Conservation (phyloP, 306 rosid genomes). For the Pterocarpus santalinus region DNA sequence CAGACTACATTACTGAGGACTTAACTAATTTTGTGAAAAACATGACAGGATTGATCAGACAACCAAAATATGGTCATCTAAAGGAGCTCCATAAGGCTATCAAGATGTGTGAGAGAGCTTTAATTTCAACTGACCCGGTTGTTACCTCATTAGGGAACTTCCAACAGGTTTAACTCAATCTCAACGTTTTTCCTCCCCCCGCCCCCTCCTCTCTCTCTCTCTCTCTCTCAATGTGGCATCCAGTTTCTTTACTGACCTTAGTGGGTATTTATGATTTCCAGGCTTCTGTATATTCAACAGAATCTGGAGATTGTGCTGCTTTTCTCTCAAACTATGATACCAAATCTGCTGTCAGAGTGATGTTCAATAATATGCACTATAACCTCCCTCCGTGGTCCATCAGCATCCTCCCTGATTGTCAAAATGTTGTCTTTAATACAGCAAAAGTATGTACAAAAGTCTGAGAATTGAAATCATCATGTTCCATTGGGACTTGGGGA, state of each 20-base stretch:
- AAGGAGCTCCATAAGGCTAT: conserved; percentile 94
- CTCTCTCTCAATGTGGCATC: conserved; percentile 5
- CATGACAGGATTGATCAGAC: conserved; percentile 85
- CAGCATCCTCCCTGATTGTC: conserved; percentile 96
- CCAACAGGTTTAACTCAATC: conserved; percentile 78
- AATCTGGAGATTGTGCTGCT: conserved; percentile 91
- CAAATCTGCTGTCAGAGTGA: conserved; percentile 78
- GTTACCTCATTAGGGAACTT: conserved; percentile 84
- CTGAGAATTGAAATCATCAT: conserved; percentile 22
- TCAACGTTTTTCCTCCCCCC: neutral
- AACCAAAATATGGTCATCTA: conserved; percentile 95
- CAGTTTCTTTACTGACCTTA: conserved; percentile 47
- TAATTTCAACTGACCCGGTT: conserved; percentile 88
- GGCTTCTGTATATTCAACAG: conserved; percentile 85
- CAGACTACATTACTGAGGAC: conserved; percentile 16
- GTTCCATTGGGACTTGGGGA: conserved; percentile 33
- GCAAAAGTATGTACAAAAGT: conserved; percentile 73
- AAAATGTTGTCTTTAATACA: conserved; percentile 90
- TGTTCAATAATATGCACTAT: conserved; percentile 98
- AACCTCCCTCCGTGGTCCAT: conserved; percentile 98
- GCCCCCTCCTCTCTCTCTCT: too few relatives aligned
- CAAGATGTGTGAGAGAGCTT: conserved; percentile 82
- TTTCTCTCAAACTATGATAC: conserved; percentile 87
- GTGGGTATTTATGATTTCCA: conserved; percentile 50
- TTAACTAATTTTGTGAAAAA: conserved; percentile 28